Conservation (phyloP, 2,329 filamentous ascomycete species). For the Aspergillus ochraceus region DNA sequence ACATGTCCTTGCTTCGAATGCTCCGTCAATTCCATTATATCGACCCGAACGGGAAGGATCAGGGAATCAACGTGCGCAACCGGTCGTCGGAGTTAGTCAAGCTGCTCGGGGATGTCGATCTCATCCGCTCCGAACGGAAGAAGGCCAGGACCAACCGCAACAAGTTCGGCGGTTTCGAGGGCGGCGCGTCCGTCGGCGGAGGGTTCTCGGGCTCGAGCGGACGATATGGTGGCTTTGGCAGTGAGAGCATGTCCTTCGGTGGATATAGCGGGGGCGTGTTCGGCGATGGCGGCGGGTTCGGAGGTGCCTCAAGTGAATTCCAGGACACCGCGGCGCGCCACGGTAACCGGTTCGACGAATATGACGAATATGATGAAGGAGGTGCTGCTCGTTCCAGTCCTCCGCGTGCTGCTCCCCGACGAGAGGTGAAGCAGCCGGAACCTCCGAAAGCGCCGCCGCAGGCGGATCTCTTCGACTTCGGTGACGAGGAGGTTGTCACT, state of each 20-base stretch:
- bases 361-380: slow-evolving; percentile 91
- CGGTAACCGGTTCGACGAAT: slow-evolving; percentile 86
- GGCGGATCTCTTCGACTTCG: slow-evolving; percentile 86
- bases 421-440: slow-evolving; percentile 63
- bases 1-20: slow-evolving; percentile 96
- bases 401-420: slow-evolving; percentile 31
- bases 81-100: slow-evolving; percentile 93
- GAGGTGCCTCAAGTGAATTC: slow-evolving; percentile 73
- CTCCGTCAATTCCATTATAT: slow-evolving; percentile 98
- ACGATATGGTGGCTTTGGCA: slow-evolving; percentile 89
- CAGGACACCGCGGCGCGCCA: slow-evolving; percentile 60
- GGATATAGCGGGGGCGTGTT: slow-evolving; percentile 76
- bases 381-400: slow-evolving; percentile 51
- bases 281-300: slow-evolving; percentile 93
- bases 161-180: slow-evolving; percentile 94
- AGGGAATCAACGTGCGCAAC: slow-evolving; percentile 96
- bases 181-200: slow-evolving; percentile 64
- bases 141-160: slow-evolving; percentile 87
- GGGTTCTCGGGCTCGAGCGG: slow-evolving; percentile 56
- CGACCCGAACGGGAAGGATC: slow-evolving; percentile 93
- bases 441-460: slow-evolving; percentile 74
- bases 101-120: slow-evolving; percentile 72
- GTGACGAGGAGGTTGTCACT: slow-evolving; percentile 67
- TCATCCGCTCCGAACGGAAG: slow-evolving; percentile 66
- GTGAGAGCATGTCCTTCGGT: slow-evolving; percentile 66